These are phyloP conservation scores for Gynandropsis gynandra DNA, from an alignment of 345 rosid species.

Conservation along the genomic window DNA sequence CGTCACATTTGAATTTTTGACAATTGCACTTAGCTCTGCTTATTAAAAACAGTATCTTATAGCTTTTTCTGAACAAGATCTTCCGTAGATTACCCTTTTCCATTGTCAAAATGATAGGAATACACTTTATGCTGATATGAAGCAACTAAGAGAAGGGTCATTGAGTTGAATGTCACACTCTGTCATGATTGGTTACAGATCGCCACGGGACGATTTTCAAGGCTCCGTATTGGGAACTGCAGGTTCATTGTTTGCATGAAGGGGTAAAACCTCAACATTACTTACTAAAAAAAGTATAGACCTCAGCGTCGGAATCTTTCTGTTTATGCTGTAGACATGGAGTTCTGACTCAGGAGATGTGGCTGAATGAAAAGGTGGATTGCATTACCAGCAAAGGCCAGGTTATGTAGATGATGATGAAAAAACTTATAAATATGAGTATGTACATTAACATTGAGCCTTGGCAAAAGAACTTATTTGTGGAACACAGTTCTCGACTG, in stretches of 20 bases:
- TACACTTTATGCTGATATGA: constrained; percentile 15
- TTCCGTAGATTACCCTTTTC: constrained; percentile 20
- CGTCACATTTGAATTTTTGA: not conserved
- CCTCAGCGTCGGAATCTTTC: constrained; percentile 11
- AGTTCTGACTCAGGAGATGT: constrained; percentile 17
- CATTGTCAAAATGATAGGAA: constrained; percentile 18
- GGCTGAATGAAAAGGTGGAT: not conserved
- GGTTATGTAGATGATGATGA: constrained; percentile 26
- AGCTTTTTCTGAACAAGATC: constrained; percentile 13
- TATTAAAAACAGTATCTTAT: not conserved
- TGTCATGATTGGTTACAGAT: constrained; percentile 21
- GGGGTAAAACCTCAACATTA: constrained; percentile 21
- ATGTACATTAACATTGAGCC: constrained; percentile 25
- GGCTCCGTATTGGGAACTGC: constrained; percentile 9
- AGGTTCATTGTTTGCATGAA: constrained; percentile 20
- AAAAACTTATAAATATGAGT: constrained; percentile 15
- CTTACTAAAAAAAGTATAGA: constrained; percentile 22
- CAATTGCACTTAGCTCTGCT: too few relatives aligned
- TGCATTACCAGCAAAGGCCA: constrained; percentile 4
- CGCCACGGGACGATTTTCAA: constrained; percentile 10
- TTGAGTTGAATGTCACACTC: constrained; percentile 20
- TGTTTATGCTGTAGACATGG: constrained; percentile 23
- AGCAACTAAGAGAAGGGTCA: not conserved
- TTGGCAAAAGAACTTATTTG: constrained; percentile 3
- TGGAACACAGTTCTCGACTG: constrained; percentile 14